Evolutionary conservation across 106 monocot genomes (phyloP), one percentile per base, ranked within the genome.

Genomic region (Dactylorhiza incarnata): DNA sequence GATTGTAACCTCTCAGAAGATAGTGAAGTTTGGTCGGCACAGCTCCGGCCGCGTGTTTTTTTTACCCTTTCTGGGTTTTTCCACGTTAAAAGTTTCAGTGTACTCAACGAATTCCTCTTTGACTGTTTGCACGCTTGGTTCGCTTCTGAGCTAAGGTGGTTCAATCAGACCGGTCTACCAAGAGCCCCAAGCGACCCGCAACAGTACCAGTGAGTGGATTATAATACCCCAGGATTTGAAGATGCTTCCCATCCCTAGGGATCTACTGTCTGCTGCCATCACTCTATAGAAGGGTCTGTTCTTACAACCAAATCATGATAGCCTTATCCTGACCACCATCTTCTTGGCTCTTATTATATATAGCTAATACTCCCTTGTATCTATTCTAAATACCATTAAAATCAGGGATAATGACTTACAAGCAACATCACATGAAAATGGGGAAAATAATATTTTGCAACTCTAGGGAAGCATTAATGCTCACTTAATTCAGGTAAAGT

Each of bases 221-320:
- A 81, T 97, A 97, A 78, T 94, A 94, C 54, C 93, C 97, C 59
- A 97, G 80, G 58, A 94, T 71, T 73, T 97, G 91, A 17, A 97
- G 91, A 54, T 94, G 93, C 83, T 89, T 93, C 46, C 97, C 97
- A 68, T 97, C 97, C 48, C 97, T 82, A 0, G 87, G 8, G 87
- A 91, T 14, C 93, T 68, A 77, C 93, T 91, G 66, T 97, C 87
- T n/a, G 97, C 97, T 14, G 97, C 91, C 85, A 91, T 89, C 48
- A 97, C 87, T 16, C 97, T 78, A 68, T 91, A 97, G 84, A 91
- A 94, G 0, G 97, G 97, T 73, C 70, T 89, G 85, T 97, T 93
- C 79, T 71, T 81, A 83, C 97, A 97, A 1, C 97, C 97, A 45
- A 91, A 91, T 73, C 97, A 72, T 17, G 93, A 86, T 46, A 97